A percentile compares a stretch with the other conserved stretches of the same genome.
phyloP scores from a whole-genome alignment of 2,329 filamentous ascomycete species.

The Aureobasidium sp. region DNA sequence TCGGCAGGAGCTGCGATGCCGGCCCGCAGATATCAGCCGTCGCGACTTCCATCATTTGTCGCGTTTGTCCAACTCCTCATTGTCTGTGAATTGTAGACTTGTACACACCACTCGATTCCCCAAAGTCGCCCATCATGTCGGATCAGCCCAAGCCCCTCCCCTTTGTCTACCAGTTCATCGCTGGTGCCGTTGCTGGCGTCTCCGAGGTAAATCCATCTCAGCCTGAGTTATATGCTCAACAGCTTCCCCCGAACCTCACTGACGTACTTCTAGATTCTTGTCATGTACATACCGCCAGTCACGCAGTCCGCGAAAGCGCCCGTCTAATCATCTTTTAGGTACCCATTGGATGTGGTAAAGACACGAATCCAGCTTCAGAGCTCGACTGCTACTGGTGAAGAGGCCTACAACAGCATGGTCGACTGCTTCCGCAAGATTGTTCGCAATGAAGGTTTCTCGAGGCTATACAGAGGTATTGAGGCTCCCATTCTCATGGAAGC shows the following conservation, averaged over 20 bases:
- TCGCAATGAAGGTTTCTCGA: slow-evolving; percentile 82
- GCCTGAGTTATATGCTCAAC: not conserved
- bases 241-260: not conserved
- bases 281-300: slow-evolving; percentile 46
- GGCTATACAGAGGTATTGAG: slow-evolving; percentile 90
- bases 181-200: slow-evolving; percentile 94
- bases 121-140: slow-evolving; percentile 33
- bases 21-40: slow-evolving; percentile 7
- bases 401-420: slow-evolving; percentile 92
- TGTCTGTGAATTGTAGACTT: not conserved
- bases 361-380: slow-evolving; percentile 92
- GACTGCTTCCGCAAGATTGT: slow-evolving; percentile 98
- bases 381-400: slow-evolving; percentile 61
- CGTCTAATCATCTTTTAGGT: slow-evolving; percentile 33
- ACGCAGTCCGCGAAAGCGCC: too few relatives aligned
- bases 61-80: not conserved
- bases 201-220: slow-evolving; percentile 66
- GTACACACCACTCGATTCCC: not conserved
- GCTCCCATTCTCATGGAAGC: slow-evolving; percentile 98
- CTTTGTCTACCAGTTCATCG: slow-evolving; percentile 91
- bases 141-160: slow-evolving; percentile 65
- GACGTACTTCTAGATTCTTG: slow-evolving; percentile 23
- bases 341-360: slow-evolving; percentile 97
- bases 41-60: slow-evolving; percentile 7
- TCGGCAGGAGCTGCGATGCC: not conserved